These are phyloP conservation scores for Scedosporium aurantiacum DNA, from an alignment of 2,329 filamentous ascomycete genomes.

Conservation along the genomic window DNA sequence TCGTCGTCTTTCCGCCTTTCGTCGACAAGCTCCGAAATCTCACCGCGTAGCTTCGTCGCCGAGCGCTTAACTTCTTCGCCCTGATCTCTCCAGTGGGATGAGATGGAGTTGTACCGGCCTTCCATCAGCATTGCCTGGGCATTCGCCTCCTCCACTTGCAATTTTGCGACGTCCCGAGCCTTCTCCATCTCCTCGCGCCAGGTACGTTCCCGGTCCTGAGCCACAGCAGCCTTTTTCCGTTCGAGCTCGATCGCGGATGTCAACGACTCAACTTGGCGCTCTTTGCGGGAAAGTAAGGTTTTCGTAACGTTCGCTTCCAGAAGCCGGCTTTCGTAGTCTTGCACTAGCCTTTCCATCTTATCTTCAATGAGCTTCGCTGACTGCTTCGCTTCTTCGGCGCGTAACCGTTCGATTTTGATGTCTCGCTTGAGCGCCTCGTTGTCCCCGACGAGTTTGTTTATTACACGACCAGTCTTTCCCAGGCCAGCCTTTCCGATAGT, in stretches of 20 bases:
- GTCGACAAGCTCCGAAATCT: constrained; percentile 43
- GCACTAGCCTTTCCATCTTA: constrained; percentile 57
- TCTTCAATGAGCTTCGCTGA: constrained; percentile 56
- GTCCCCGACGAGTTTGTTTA: constrained; percentile 71
- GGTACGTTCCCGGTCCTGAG: constrained; percentile 46
- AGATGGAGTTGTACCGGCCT: constrained; percentile 57
- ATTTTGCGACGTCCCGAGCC: constrained; percentile 44
- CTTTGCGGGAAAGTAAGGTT: constrained; percentile 58
- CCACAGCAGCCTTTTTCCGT: constrained; percentile 47
- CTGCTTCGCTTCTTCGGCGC: constrained; percentile 60
- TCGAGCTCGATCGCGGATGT: constrained; percentile 54
- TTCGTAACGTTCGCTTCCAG: constrained; percentile 63
- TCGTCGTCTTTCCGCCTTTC: constrained; percentile 50
- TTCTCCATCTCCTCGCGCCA: constrained; percentile 57
- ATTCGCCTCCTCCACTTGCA: constrained; percentile 55
- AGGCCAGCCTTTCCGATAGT: constrained; percentile 59
- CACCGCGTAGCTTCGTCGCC: constrained; percentile 35
- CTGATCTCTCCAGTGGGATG: constrained; percentile 56
- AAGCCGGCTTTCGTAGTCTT: constrained; percentile 58
- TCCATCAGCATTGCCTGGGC: constrained; percentile 56
- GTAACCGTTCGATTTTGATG: constrained; percentile 52
- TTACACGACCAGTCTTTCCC: constrained; percentile 67
- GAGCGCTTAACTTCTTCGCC: constrained; percentile 48
- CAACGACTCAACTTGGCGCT: constrained; percentile 62
- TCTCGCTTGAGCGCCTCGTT: constrained; percentile 70